Percentiles rank a stretch among this genome's conserved stretches.
These are phyloP conservation scores for Leptographium galeiforme DNA, from an alignment of 2,329 filamentous ascomycete genomes.

Conservation along the genomic window DNA sequence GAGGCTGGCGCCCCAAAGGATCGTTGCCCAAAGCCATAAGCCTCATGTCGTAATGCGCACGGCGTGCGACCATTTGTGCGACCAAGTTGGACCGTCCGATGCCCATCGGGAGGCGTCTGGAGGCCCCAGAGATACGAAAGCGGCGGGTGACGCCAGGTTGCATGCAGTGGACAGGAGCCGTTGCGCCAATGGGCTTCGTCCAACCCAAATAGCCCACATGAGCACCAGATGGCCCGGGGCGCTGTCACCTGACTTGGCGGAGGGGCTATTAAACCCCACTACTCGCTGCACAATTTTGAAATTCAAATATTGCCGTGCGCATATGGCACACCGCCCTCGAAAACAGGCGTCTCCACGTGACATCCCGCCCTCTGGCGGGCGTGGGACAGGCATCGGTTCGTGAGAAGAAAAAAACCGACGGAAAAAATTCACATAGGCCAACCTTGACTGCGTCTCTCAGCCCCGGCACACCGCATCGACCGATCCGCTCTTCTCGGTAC, in stretches of 20 bases:
- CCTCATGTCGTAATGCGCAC: too few relatives aligned
- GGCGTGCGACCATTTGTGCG: too few relatives aligned
- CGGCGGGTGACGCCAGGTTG: too few relatives aligned
- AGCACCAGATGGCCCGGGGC: too few relatives aligned
- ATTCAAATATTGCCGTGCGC: background rate
- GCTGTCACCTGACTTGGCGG: background rate
- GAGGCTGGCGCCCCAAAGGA: too few relatives aligned
- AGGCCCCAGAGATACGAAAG: too few relatives aligned
- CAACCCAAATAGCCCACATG: too few relatives aligned
- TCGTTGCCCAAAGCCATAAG: too few relatives aligned
- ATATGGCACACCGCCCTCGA: background rate
- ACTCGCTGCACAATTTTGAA: background rate
- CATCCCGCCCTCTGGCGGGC: background rate
- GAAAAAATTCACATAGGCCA: slow-evolving; percentile 1
- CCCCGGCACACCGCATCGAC: background rate
- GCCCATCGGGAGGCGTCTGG: too few relatives aligned
- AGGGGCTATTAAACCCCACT: slow-evolving; percentile 1
- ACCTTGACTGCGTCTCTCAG: background rate
- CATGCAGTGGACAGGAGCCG: too few relatives aligned
- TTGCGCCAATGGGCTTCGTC: too few relatives aligned
- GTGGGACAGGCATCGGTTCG: background rate
- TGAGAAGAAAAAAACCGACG: background rate
- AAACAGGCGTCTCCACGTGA: background rate
- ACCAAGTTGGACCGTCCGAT: too few relatives aligned
- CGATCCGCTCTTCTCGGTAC: slow-evolving; percentile 1